phyloP scores from a whole-genome alignment of 225 moss, liverwort and hornwort species.

The Bryum argenteum region DNA sequence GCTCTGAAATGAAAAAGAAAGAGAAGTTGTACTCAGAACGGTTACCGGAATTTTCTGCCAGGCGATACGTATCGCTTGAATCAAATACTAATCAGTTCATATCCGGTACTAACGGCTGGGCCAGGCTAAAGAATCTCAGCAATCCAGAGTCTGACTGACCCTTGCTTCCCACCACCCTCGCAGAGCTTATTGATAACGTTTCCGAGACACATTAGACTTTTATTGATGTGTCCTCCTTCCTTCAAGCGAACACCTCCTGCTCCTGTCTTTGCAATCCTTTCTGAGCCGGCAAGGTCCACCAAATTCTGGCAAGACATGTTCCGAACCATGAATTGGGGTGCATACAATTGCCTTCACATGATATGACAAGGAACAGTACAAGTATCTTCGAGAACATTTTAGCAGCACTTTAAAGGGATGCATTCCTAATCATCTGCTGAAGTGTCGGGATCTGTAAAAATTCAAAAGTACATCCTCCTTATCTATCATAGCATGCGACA shows the following conservation, averaged over 20 bases:
- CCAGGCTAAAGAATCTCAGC: conserved; percentile 12
- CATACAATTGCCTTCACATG: conserved; percentile 4
- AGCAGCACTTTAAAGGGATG: background rate
- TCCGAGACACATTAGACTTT: conserved; percentile 90
- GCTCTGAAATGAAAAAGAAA: conserved; percentile 47
- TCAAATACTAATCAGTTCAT: background rate
- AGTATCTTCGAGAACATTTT: background rate
- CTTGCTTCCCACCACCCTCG: conserved; percentile 80
- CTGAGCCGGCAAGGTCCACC: conserved; percentile 97
- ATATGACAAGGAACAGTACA: conserved; percentile 5
- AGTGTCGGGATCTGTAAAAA: conserved; percentile 1
- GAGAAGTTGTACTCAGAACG: conserved; percentile 9
- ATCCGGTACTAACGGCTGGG: background rate
- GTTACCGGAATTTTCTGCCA: background rate
- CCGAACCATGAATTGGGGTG: conserved; percentile 20
- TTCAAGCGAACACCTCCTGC: conserved; percentile 90
- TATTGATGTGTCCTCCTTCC: conserved; percentile 94
- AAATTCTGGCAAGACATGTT: conserved; percentile 62
- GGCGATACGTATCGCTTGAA: background rate
- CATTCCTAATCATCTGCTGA: conserved; percentile 11
- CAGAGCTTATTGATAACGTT: conserved; percentile 96
- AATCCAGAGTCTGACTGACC: conserved; percentile 50
- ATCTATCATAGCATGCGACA: conserved; percentile 10
- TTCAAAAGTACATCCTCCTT: background rate
- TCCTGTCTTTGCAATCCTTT: conserved; percentile 91